Evolutionary conservation across 2,329 filamentous ascomycete genomes (phyloP).

Genomic region (Byssochlamys sp.): DNA sequence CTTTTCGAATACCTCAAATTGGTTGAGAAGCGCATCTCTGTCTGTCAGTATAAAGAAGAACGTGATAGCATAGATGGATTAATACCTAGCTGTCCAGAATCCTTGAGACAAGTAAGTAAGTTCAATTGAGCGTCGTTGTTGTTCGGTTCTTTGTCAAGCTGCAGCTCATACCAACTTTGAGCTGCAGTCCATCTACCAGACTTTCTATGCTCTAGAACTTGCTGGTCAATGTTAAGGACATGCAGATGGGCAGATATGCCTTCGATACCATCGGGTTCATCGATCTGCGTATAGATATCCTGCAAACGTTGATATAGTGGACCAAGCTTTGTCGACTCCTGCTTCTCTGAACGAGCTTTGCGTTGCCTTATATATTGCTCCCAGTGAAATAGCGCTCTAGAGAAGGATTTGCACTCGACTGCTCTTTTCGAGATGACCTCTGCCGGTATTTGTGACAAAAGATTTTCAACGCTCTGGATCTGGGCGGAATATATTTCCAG

Average conservation of each 20-base stretch:
- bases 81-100: conserved; percentile 87
- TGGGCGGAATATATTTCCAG: conserved; percentile 28
- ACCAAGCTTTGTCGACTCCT: conserved; percentile 46
- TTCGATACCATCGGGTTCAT: conserved; percentile 92
- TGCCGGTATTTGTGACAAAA: conserved; percentile 60
- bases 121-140: conserved; percentile 71
- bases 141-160: conserved; percentile 67
- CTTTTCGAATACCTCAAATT: conserved; percentile 64
- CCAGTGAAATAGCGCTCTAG: conserved; percentile 84
- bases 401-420: conserved; percentile 87
- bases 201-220: conserved; percentile 85
- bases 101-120: conserved; percentile 76
- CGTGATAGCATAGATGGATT: conserved; percentile 2
- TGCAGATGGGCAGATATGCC: conserved; percentile 82
- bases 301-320: conserved; percentile 69
- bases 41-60: not conserved
- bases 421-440: conserved; percentile 71
- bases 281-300: conserved; percentile 91
- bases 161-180: conserved; percentile 94
- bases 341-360: conserved; percentile 35
- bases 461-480: conserved; percentile 58
- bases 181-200: conserved; percentile 87
- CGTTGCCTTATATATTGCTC: conserved; percentile 73
- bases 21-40: conserved; percentile 71
- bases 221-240: conserved; percentile 82